These are phyloP conservation scores for Craspedostauros australis DNA, from an alignment of 108 stramenopile genomes.

Conservation along the genomic window DNA sequence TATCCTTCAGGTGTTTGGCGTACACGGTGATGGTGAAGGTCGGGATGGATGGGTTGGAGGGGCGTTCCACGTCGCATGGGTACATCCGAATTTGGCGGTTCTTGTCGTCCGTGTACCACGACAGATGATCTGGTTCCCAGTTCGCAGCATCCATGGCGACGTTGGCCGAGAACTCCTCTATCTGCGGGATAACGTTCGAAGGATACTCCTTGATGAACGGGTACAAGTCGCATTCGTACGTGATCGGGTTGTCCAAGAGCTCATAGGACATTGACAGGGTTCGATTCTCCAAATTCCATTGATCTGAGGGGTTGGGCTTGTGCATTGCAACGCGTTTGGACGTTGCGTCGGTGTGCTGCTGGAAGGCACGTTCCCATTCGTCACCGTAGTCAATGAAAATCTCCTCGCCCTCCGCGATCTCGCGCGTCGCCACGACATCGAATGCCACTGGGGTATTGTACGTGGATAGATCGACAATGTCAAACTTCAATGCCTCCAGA, in stretches of 20 bases:
- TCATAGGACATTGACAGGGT: background rate
- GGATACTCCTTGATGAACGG: constrained; percentile 1
- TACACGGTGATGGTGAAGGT: background rate
- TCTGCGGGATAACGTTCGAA: too few species aligned
- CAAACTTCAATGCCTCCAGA: too few species aligned
- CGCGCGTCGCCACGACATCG: constrained; percentile 25
- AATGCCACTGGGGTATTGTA: constrained; percentile 10
- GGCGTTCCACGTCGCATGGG: constrained; percentile 13
- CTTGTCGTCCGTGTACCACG: too few species aligned
- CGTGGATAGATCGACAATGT: constrained; percentile 25
- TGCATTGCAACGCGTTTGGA: background rate
- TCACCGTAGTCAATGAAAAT: constrained; percentile 26
- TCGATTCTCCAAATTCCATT: background rate
- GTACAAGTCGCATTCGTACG: constrained; percentile 2
- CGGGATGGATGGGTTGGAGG: background rate
- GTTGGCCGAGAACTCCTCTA: constrained; percentile 11
- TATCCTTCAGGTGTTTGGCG: background rate
- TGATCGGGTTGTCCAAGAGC: background rate
- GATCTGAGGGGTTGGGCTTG: background rate
- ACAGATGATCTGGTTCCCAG: background rate
- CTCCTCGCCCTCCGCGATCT: constrained; percentile 23
- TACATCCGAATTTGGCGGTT: too few species aligned
- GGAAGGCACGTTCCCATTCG: constrained; percentile 25
- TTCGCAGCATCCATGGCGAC: background rate
- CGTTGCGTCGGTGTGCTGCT: constrained; percentile 12